These are phyloP conservation scores for Candida corydali DNA, from an alignment of 805 yeast species.

Conservation along the genomic window DNA sequence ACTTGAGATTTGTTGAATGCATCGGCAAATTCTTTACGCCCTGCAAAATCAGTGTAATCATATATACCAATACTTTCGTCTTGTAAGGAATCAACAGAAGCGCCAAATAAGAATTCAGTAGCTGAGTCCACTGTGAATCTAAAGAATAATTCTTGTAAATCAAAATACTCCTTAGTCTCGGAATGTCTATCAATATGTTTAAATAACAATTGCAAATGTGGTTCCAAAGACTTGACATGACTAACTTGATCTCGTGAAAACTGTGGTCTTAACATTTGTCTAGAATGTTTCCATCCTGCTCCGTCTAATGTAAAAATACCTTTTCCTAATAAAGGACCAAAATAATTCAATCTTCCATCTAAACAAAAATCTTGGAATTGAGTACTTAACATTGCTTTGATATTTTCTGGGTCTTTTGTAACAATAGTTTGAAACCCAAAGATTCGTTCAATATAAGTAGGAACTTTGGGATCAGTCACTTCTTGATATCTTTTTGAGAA, in stretches of 20 bases:
- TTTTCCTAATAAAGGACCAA: slow-evolving; percentile 31
- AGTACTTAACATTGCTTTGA: slow-evolving; percentile 32
- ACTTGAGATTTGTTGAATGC: slow-evolving; percentile 34
- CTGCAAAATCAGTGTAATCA: slow-evolving; percentile 18
- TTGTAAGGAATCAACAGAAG: slow-evolving; percentile 23
- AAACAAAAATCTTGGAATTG: slow-evolving; percentile 33
- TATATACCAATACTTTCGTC: slow-evolving; percentile 19
- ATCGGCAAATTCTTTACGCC: slow-evolving; percentile 16
- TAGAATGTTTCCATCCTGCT: slow-evolving; percentile 35
- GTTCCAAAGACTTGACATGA: slow-evolving; percentile 28
- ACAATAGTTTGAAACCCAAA: slow-evolving; percentile 16
- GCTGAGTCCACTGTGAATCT: slow-evolving; percentile 37
- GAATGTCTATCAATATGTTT: slow-evolving; percentile 14
- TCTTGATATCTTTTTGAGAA: slow-evolving; percentile 11
- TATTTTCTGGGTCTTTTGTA: slow-evolving; percentile 33
- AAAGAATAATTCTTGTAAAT: slow-evolving; percentile 31
- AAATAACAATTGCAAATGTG: slow-evolving; percentile 23
- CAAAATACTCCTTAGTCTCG: slow-evolving; percentile 19
- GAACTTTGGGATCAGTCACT: slow-evolving; percentile 6
- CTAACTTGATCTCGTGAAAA: slow-evolving; percentile 34
- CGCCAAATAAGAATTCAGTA: slow-evolving; percentile 40
- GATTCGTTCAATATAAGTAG: slow-evolving; percentile 1
- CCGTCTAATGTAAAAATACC: slow-evolving; percentile 38
- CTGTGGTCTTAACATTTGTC: slow-evolving; percentile 36
- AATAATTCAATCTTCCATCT: slow-evolving; percentile 27